These are phyloP conservation scores for Casuarina glauca DNA, from an alignment of 306 rosid genomes.

Conservation along the genomic window DNA sequence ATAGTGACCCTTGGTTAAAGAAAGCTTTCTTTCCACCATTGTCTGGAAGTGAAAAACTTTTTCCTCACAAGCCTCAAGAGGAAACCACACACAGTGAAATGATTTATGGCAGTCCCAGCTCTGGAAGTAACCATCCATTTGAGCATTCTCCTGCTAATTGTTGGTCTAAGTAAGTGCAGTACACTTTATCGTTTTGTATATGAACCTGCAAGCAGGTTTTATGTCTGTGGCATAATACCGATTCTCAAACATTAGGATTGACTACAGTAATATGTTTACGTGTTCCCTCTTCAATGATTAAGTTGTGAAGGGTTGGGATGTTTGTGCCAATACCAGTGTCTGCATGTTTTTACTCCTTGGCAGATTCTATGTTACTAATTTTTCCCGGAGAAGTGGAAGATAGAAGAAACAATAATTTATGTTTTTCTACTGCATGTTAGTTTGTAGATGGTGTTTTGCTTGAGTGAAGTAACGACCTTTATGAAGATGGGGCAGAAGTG, in stretches of 20 bases:
- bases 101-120: slow-evolving; percentile 68
- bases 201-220: slow-evolving; percentile 16
- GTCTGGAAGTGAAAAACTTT: slow-evolving; percentile 49
- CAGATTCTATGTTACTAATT: not conserved
- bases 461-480: not conserved
- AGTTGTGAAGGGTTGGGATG: not conserved
- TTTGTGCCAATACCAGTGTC: not conserved
- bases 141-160: slow-evolving; percentile 59
- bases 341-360: not conserved
- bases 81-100: slow-evolving; percentile 58
- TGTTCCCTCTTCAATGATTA: slow-evolving; percentile 5
- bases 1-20: slow-evolving; percentile 82
- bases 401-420: not conserved
- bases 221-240: slow-evolving; percentile 5
- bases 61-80: slow-evolving; percentile 53
- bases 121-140: slow-evolving; percentile 53
- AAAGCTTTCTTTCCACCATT: slow-evolving; percentile 71
- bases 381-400: not conserved
- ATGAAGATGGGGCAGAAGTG: not conserved
- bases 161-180: slow-evolving; percentile 84
- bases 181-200: slow-evolving; percentile 17
- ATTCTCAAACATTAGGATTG: slow-evolving; percentile 9
- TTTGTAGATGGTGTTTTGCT: not conserved
- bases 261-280: not conserved
- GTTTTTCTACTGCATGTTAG: not conserved